phyloP scores from a whole-genome alignment of 1,284 basidiomycete genomes.

The Ceratobasidium theobromae region DNA sequence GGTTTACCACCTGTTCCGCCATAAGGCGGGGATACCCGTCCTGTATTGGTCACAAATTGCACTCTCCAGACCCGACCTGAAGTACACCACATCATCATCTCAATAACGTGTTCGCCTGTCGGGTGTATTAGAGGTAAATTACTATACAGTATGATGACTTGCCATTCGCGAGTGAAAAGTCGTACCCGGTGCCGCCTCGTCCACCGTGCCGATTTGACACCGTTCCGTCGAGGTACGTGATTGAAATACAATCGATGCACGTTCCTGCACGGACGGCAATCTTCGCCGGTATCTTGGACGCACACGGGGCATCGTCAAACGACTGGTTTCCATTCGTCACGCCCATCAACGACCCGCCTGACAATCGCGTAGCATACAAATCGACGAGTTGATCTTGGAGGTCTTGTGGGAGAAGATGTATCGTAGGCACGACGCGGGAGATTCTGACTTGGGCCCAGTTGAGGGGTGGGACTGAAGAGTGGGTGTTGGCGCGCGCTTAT shows the following conservation, averaged over 20 bases:
- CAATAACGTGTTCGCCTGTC: conserved; percentile 5
- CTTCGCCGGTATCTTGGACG: neutral
- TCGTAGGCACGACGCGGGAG: neutral
- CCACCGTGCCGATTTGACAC: neutral
- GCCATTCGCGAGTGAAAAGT: neutral
- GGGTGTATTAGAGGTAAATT: neutral
- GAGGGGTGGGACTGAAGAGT: neutral
- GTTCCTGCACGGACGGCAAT: neutral
- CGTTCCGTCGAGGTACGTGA: neutral
- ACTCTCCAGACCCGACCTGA: neutral
- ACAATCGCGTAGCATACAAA: neutral
- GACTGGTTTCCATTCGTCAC: neutral
- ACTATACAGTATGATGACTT: neutral
- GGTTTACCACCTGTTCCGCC: neutral
- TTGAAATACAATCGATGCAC: neutral
- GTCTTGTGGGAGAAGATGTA: neutral
- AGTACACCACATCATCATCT: neutral
- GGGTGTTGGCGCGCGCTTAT: neutral
- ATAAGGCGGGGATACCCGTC: neutral
- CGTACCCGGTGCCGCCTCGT: too few species aligned
- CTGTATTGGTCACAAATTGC: conserved; percentile 3
- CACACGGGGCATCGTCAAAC: neutral
- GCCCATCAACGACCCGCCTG: neutral
- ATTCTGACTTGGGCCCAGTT: neutral
- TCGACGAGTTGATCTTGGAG: neutral